A percentile compares a stretch with the other conserved stretches of the same genome.
phyloP scores from a whole-genome alignment of 108 stramenopile species.

The Discostella stelligeroides region DNA sequence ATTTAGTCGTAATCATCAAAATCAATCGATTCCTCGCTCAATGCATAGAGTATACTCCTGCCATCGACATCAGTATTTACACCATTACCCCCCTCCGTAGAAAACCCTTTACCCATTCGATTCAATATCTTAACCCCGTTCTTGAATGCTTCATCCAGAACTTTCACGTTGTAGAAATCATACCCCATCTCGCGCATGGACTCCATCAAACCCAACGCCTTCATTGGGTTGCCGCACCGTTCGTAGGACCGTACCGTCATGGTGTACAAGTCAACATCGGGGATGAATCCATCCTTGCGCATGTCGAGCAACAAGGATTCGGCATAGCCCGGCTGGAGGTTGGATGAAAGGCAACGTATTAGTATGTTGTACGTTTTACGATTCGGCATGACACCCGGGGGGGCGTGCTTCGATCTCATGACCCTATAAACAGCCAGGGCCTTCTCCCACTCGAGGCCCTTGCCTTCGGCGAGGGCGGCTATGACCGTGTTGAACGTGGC shows the following conservation, averaged over 20 bases:
- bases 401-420: slow-evolving; percentile 57
- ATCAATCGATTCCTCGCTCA: slow-evolving; percentile 22
- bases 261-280: slow-evolving; percentile 83
- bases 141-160: slow-evolving; percentile 77
- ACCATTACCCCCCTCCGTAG: neutral
- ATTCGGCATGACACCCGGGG: slow-evolving; percentile 52
- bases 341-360: slow-evolving; percentile 60
- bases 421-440: slow-evolving; percentile 70
- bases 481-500: slow-evolving; percentile 84
- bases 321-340: slow-evolving; percentile 60
- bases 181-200: slow-evolving; percentile 78
- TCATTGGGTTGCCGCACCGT: slow-evolving; percentile 70
- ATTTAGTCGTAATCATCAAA: slow-evolving; percentile 23
- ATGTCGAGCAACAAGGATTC: slow-evolving; percentile 69
- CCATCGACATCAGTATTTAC: neutral
- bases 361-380: slow-evolving; percentile 80
- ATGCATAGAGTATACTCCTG: slow-evolving; percentile 4
- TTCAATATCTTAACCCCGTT: slow-evolving; percentile 71
- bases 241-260: slow-evolving; percentile 77
- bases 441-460: slow-evolving; percentile 42
- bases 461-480: slow-evolving; percentile 63
- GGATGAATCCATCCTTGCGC: slow-evolving; percentile 71
- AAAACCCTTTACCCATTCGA: slow-evolving; percentile 56
- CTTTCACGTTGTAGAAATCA: slow-evolving; percentile 76
- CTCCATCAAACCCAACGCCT: slow-evolving; percentile 80